Evolutionary conservation across 352 stramenopile species (phyloP), one percentile per base, ranked within the genome.

Genomic region (Phytophthora megakarya): DNA sequence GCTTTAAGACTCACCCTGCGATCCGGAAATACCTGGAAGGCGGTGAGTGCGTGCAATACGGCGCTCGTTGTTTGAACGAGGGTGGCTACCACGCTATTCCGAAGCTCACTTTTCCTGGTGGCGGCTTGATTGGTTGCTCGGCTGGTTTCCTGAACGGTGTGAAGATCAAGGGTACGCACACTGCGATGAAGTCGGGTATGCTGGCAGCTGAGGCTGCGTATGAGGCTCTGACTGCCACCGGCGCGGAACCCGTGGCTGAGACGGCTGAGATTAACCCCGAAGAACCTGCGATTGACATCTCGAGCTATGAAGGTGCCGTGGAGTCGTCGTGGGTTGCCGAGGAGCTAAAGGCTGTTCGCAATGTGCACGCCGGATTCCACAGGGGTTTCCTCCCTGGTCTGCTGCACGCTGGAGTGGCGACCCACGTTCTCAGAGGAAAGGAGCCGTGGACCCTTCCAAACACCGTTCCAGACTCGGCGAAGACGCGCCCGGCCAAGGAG

Each of bases 161-260:
- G 16, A 99, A 99, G 84, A 99, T 99, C 76, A 99, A 99, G 78
- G 98, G 98, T 42, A 97, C 93, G 32, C 98, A 99, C 82, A 99
- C 96, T 40, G 98, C 97, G 30, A 98, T 99, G 75, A 99, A 99
- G 86, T 98, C 85, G 45, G 97, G 97, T 42, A 99, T 99, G 87
- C 75, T 99, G 28, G 97, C 97, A 44, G 97, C 97, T 7, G 97
- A 99, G 75, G 88, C 96, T 26, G 79, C 96, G 32, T 98, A 98
- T 72, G 92, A 98, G 18, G 78, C 87, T 46, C 62, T 98, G 33
- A 86, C 78, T 26, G 61, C 65, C 25, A 75, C 61, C 22, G 84
- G 56, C 26, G 47, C 65, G 2, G 78, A 93, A 49, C 80, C 86
- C 5, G 86, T 95, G 5, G 71, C 83, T 13, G 83, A 75, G 44